A percentile compares a stretch with the other conserved stretches of the same genome.
Evolutionary conservation across 1,284 basidiomycete genomes (phyloP).

Genomic region (Cryptococcus hybrid): DNA sequence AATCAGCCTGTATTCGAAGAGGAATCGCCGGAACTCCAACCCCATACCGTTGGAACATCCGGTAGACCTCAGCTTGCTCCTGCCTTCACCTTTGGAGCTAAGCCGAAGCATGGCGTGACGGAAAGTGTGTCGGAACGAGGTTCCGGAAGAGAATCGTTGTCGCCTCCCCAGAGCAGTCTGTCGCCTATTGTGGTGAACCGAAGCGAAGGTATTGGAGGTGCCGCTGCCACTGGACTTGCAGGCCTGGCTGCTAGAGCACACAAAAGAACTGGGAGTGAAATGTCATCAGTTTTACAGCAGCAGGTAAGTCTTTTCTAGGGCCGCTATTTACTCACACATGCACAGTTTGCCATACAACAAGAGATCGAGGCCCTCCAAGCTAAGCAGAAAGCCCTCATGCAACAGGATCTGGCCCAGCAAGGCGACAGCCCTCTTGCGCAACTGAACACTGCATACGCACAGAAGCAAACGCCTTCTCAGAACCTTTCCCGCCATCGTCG

Average conservation of each 20-base stretch:
- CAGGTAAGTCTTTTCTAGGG: slow-evolving; percentile 59
- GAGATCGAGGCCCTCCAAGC: slow-evolving; percentile 90
- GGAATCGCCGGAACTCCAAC: slow-evolving; percentile 35
- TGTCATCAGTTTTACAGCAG: slow-evolving; percentile 69
- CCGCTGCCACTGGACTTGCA: slow-evolving; percentile 41
- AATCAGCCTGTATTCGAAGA: slow-evolving; percentile 46
- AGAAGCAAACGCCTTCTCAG: slow-evolving; percentile 26
- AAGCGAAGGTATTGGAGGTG: slow-evolving; percentile 40
- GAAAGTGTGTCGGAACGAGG: slow-evolving; percentile 12
- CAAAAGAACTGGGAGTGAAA: slow-evolving; percentile 62
- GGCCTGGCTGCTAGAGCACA: slow-evolving; percentile 51
- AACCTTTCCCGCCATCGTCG: slow-evolving; percentile 67
- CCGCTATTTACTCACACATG: slow-evolving; percentile 1
- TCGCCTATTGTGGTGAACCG: slow-evolving; percentile 32
- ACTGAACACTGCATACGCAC: slow-evolving; percentile 17
- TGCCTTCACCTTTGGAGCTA: slow-evolving; percentile 78
- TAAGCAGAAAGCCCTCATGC: slow-evolving; percentile 81
- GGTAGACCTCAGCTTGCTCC: slow-evolving; percentile 87
- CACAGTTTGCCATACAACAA: slow-evolving; percentile 78
- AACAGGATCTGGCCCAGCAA: slow-evolving; percentile 75
- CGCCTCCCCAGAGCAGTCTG: slow-evolving; percentile 13
- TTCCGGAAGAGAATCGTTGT: slow-evolving; percentile 11
- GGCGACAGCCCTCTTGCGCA: slow-evolving; percentile 56
- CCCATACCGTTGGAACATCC: slow-evolving; percentile 60
- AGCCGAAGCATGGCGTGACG: slow-evolving; percentile 45